These are phyloP conservation scores for Geotrichum carabidarum DNA, from an alignment of 1,139 yeast species.

Conservation along the genomic window DNA sequence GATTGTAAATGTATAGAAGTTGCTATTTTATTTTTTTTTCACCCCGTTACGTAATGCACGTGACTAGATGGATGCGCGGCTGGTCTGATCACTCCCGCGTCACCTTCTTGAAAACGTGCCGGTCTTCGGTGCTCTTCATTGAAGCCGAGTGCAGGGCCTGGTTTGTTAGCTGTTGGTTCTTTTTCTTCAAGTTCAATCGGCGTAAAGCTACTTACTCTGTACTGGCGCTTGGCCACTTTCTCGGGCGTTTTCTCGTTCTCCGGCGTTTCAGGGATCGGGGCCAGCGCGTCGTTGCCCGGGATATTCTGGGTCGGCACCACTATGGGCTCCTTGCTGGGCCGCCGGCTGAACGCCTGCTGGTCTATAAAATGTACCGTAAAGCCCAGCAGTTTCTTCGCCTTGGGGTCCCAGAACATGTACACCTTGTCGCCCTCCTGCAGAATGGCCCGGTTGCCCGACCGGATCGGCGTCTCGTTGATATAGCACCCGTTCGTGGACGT, in stretches of 20 bases:
- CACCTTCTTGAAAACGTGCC: slow-evolving; percentile 1
- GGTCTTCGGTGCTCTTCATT: neutral
- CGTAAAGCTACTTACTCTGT: neutral
- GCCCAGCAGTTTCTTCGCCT: slow-evolving; percentile 33
- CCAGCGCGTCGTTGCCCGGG: slow-evolving; percentile 8
- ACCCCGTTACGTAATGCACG: neutral
- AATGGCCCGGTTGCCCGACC: slow-evolving; percentile 57
- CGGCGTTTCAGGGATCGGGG: slow-evolving; percentile 10
- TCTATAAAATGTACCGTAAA: slow-evolving; percentile 12
- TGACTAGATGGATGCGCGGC: neutral
- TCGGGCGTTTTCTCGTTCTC: slow-evolving; percentile 6
- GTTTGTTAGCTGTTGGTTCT: neutral
- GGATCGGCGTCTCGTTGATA: slow-evolving; percentile 56
- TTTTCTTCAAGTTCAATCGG: neutral
- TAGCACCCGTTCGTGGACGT: slow-evolving; percentile 75
- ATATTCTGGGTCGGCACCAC: neutral
- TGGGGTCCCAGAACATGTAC: slow-evolving; percentile 59
- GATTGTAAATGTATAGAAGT: too few species aligned
- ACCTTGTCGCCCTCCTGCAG: slow-evolving; percentile 61
- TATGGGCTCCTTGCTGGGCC: neutral
- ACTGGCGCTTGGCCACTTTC: neutral
- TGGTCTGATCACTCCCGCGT: neutral
- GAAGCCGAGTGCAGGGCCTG: slow-evolving; percentile 5
- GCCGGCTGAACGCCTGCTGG: slow-evolving; percentile 3
- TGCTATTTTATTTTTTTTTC: neutral